phyloP scores from a whole-genome alignment of 139 green algal genomes.

The Chlamydomonas incerta region DNA sequence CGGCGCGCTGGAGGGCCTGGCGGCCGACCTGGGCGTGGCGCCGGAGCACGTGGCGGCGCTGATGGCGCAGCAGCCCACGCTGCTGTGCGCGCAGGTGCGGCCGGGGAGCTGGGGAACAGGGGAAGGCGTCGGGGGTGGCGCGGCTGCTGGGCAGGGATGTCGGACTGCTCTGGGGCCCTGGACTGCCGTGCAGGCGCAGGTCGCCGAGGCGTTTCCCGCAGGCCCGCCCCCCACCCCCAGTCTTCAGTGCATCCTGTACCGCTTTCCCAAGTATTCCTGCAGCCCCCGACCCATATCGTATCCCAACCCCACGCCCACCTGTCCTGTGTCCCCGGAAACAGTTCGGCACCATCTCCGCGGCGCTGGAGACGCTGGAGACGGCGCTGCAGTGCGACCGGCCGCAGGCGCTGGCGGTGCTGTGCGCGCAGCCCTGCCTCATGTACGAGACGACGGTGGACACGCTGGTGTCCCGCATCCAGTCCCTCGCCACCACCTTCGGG shows the following conservation, averaged over 20 bases:
- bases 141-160: no score
- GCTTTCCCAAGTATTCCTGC: no score
- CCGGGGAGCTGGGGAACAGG: no score
- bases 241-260: no score
- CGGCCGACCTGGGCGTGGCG: constrained; percentile 14
- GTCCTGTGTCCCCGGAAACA: neutral
- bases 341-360: constrained; percentile 29
- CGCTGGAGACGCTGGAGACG: constrained; percentile 37
- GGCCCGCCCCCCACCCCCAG: no score
- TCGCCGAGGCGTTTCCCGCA: no score
- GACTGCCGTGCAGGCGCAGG: no score
- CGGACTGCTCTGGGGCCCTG: no score
- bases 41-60: constrained; percentile 45
- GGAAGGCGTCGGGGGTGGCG: no score
- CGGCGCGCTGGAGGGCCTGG: constrained; percentile 40
- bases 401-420: constrained; percentile 50
- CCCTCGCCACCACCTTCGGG: constrained; percentile 43
- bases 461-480: constrained; percentile 12
- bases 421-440: constrained; percentile 52
- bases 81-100: constrained; percentile 58
- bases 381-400: constrained; percentile 3
- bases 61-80: constrained; percentile 54
- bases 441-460: constrained; percentile 51
- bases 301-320: neutral
- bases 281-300: no score